phyloP scores from a whole-genome alignment of 139 green algal genomes.

The Raphidocelis subcapitata region DNA sequence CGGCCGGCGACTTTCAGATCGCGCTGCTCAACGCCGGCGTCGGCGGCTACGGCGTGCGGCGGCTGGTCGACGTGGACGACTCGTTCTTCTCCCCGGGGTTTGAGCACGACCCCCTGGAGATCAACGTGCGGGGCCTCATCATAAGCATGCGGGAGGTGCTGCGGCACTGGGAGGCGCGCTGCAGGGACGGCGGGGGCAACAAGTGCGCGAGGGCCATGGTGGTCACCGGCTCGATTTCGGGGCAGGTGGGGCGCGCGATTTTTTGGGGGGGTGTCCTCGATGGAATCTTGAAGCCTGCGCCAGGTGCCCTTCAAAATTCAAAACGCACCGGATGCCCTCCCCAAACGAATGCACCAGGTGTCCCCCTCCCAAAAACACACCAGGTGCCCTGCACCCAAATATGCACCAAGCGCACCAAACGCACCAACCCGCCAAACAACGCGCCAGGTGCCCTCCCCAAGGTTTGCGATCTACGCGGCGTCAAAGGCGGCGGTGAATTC shows the following conservation, averaged over 20 bases:
- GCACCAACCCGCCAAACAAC: too few species aligned
- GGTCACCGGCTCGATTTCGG: not conserved
- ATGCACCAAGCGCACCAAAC: too few species aligned
- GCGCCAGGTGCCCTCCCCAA: too few species aligned
- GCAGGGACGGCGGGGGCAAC: not conserved
- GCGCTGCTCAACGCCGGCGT: not conserved
- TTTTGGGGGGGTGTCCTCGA: too few species aligned
- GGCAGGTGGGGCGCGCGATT: too few species aligned
- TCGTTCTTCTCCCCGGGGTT: not conserved
- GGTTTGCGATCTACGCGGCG: not conserved
- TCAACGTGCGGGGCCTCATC: not conserved
- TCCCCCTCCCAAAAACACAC: too few species aligned
- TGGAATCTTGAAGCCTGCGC: too few species aligned
- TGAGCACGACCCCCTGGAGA: not conserved
- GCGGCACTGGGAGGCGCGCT: not conserved
- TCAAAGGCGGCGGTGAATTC: not conserved
- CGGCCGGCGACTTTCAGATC: not conserved
- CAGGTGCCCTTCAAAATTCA: too few species aligned
- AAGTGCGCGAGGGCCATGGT: not conserved
- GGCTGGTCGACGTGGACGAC: not conserved
- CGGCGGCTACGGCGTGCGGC: not conserved
- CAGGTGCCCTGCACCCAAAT: too few species aligned
- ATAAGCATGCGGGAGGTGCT: not conserved
- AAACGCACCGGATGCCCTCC: too few species aligned
- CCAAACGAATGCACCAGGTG: too few species aligned